Percentiles rank a stretch among this genome's conserved stretches.
These are phyloP conservation scores for Colletotrichum brevisporum DNA, from an alignment of 2,329 filamentous ascomycete species.

Conservation along the genomic window DNA sequence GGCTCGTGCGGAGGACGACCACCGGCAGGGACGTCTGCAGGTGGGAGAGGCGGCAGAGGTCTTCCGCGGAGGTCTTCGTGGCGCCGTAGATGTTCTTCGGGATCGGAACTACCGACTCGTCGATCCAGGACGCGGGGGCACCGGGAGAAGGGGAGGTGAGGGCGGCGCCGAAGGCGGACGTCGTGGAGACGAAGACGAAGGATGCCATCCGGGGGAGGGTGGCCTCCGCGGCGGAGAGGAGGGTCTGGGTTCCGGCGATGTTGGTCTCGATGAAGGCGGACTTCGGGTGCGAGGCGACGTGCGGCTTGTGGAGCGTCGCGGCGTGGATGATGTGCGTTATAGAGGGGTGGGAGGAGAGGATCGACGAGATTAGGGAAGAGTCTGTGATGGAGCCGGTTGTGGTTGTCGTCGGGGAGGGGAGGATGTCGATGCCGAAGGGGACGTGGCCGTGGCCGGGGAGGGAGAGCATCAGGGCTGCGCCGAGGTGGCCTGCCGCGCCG, in stretches of 20 bases:
- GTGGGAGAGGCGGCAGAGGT: constrained; percentile 60
- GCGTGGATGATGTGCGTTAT: constrained; percentile 60
- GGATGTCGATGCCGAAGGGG: constrained; percentile 61
- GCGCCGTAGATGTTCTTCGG: constrained; percentile 65
- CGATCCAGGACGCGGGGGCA: constrained; percentile 59
- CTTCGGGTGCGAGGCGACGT: constrained; percentile 60
- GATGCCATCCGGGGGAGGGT: constrained; percentile 48
- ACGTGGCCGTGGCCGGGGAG: constrained; percentile 55
- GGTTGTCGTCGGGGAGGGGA: constrained; percentile 53
- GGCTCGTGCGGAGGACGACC: constrained; percentile 60
- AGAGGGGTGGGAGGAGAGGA: constrained; percentile 49
- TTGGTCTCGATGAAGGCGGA: constrained; percentile 60
- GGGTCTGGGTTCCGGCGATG: constrained; percentile 57
- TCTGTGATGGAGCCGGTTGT: constrained; percentile 55
- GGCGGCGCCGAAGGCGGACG: constrained; percentile 59
- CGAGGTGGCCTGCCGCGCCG: constrained; percentile 62
- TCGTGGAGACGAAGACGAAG: constrained; percentile 62
- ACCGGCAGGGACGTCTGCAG: constrained; percentile 55
- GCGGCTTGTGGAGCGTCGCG: constrained; percentile 63
- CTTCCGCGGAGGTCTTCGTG: constrained; percentile 64
- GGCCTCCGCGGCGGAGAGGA: constrained; percentile 56
- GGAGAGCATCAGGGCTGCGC: constrained; percentile 60
- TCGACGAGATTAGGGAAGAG: constrained; percentile 47
- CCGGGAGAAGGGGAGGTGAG: constrained; percentile 52
- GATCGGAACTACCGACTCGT: constrained; percentile 55